A percentile compares a stretch with the other conserved stretches of the same genome.
Conservation (phyloP, 257 asterid genomes). For the Primulina huaijiensis region DNA sequence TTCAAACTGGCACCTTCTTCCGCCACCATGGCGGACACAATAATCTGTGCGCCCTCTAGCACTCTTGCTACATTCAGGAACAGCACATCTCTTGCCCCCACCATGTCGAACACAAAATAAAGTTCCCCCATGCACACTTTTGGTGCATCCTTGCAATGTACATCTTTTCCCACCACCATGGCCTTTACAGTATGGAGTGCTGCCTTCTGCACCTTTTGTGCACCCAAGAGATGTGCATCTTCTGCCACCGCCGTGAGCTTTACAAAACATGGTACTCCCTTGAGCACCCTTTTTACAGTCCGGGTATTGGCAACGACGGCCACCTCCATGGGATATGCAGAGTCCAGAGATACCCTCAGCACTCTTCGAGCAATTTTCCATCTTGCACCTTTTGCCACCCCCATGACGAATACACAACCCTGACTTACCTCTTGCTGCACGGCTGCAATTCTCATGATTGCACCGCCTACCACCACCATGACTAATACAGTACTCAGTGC, state of each 20-base stretch:
- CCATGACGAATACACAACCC: conserved; percentile 66
- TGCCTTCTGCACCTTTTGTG: conserved; percentile 70
- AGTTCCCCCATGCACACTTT: conserved; percentile 66
- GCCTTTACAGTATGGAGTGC: conserved; percentile 56
- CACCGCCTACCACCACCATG: conserved; percentile 70
- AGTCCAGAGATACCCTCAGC: conserved; percentile 60
- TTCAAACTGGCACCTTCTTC: conserved; percentile 54
- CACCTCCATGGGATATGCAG: conserved; percentile 71
- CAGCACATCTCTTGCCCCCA: conserved; percentile 57
- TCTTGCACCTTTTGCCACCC: conserved; percentile 64
- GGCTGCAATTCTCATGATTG: conserved; percentile 45
- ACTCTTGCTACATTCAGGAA: conserved; percentile 48
- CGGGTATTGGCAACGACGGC: conserved; percentile 54
- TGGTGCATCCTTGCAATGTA: conserved; percentile 48
- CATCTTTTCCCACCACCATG: conserved; percentile 74
- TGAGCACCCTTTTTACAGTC: conserved; percentile 59
- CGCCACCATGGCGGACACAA: conserved; percentile 77
- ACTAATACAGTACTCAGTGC: conserved; percentile 52
- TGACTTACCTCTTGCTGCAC: conserved; percentile 62
- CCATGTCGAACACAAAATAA: conserved; percentile 62
- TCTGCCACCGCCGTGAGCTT: conserved; percentile 70
- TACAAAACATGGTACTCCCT: conserved; percentile 58
- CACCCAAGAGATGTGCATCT: conserved; percentile 56
- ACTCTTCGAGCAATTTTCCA: conserved; percentile 49
- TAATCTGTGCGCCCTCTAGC: conserved; percentile 59